phyloP scores from a whole-genome alignment of 176 grass and related monocot genomes.

The Avena eriantha region DNA sequence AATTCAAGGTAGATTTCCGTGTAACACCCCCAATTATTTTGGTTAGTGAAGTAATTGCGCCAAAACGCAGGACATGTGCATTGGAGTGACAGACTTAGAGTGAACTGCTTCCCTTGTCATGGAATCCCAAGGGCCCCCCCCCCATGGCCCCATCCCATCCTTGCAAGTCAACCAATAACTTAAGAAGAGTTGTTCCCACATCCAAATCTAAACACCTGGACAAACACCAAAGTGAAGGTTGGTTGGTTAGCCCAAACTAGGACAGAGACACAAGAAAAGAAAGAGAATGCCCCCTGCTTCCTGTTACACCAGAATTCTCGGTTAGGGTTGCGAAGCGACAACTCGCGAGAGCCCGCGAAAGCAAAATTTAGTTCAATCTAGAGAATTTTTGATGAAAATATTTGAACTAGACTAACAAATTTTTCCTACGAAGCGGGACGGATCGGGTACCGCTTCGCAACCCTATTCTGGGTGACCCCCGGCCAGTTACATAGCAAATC shows the following conservation, averaged over 20 bases:
- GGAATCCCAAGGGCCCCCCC: not conserved
- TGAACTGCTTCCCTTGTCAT: slow-evolving; percentile 26
- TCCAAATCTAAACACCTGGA: slow-evolving; percentile 38
- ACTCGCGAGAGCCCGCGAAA: too few species aligned
- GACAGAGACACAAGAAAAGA: not conserved
- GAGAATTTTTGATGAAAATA: too few species aligned
- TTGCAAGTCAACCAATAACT: slow-evolving; percentile 61
- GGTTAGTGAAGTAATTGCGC: not conserved
- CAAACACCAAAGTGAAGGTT: not conserved
- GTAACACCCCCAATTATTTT: not conserved
- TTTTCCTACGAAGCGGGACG: too few species aligned
- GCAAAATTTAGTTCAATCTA: too few species aligned
- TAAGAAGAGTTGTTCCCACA: slow-evolving; percentile 43
- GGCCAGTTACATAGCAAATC: not conserved
- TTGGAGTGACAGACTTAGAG: slow-evolving; percentile 28
- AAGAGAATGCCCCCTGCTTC: not conserved
- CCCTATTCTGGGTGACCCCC: not conserved
- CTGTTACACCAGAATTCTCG: not conserved
- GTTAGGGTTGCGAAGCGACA: too few species aligned
- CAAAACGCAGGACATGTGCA: slow-evolving; percentile 1
- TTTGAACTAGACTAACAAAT: too few species aligned
- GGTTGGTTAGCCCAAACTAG: slow-evolving; percentile 42
- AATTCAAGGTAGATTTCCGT: not conserved
- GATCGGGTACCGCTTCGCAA: too few species aligned
- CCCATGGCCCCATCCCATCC: not conserved